Base-by-base conservation (phyloP, 2,329 filamentous ascomycete genomes). In the Fusarium euwallaceae region DNA sequence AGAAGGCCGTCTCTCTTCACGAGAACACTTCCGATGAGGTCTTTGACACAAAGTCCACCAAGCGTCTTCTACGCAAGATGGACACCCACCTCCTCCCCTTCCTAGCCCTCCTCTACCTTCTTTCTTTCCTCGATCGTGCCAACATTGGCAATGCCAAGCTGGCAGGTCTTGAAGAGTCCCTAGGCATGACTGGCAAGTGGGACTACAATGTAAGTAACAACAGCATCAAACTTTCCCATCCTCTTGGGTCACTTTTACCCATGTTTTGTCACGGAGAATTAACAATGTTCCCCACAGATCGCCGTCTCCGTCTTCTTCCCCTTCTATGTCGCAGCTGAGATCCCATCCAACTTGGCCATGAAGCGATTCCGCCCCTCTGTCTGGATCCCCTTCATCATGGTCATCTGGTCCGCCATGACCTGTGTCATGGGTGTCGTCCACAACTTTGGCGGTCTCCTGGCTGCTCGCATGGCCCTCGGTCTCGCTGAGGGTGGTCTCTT, bases 1-100 rank as follows among this genome's bases (percentile, higher is more conserved):
- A 79, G 36, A 79, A 77, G 74, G 65, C 76, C 39, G 64, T 78
- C 10, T 79, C 78, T 17, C 61, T 79, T 4, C 78, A 76, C 29
- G 78, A 79, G 63, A 65, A 79, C 60, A 43, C 66, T 55, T 72
- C 73, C 1, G 72, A 75, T 51, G 73, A 72, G 66, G 72, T 77
- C 48, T 83, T 79, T n/a, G 81, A 83, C 68, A 61, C 59, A 39
- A 76, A 82, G 51, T 69, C 82, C 17, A 90, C 85, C n/a, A 88
- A 85, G 73, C 84, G 82, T 65, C 84, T 91, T 0, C 77, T 91
- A 41, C 82, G 87, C 75, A 88, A 88, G 80, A 83, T 89, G 72
- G 87, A 91, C 79, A 81, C 85, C 83, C 83, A 86, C 76, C 85
- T 92, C 24, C 87, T 92, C 53, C 90, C 90, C 1, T 88, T 91